Evolutionary conservation across 228 moss, liverwort and hornwort species (phyloP), one percentile per base, ranked within the genome.

Genomic region (Sphagnum magellanicum): DNA sequence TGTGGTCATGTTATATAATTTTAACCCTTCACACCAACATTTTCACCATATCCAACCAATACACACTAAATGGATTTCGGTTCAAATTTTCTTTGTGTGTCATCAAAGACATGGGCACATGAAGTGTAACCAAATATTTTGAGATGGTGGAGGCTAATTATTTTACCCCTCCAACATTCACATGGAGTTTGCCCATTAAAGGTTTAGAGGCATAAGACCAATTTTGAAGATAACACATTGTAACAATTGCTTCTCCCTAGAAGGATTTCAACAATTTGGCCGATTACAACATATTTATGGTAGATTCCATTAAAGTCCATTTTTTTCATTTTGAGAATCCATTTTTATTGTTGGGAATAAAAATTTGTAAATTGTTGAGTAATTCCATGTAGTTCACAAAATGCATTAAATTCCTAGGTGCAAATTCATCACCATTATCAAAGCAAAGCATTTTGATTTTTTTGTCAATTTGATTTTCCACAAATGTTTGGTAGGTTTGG

Each of bases 41-140:
- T 8, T 63, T 16, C 5, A 4, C 10, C 66, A 73, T 67, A 66
- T 6, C 58, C 73, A 73, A 74, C 61, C 14, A 74, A 74, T 15
- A 50, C 46, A 6, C 17, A 16, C 16, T 61, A 14, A 50, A 49
- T 17, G 13, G 71, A 53, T 67, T 61, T 71, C 3, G 48, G 59
- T 10, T 52, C 71, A 51, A 70, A 14, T 61, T 74, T 67, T 0
- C 5, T 15, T 11, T 5, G 59, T 0, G n/a, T 51, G 6, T 74
- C 50, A 13, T 74, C 53, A 5, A 67, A 51, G 17, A 74, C 57
- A 68, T 74, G 74, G 11, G 1, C 51, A 74, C 51, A 68, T 4
- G 74, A 6, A 4, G 10, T 32, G 32, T 51, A 74, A 0, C 67
- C 50, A 52, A 72, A 72, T 46, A 52, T 16, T 4, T 49, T 55